These are phyloP conservation scores for Croton laevigatus DNA, from an alignment of 441 rosid species.

Conservation along the genomic window DNA sequence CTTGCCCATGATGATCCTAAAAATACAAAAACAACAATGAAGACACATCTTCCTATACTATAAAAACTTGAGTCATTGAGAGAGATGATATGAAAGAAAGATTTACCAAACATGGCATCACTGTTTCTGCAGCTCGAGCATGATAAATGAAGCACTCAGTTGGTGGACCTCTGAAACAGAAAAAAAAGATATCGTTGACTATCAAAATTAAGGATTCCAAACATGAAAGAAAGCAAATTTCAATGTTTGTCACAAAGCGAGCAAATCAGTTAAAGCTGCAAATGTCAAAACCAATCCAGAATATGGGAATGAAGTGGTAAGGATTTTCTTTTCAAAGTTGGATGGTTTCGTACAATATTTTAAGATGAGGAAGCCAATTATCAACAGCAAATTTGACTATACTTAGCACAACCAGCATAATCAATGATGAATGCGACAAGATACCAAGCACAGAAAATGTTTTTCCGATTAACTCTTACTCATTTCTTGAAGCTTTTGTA, in stretches of 20 bases:
- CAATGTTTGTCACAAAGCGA: background rate
- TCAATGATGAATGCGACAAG: background rate
- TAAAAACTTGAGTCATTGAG: too few relatives aligned
- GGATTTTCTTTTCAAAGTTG: background rate
- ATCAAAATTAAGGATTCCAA: background rate
- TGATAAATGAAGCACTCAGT: slow-evolving; percentile 87
- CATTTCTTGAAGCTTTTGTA: slow-evolving; percentile 89
- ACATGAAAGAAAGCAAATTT: background rate
- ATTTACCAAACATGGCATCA: slow-evolving; percentile 57
- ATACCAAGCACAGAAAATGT: background rate
- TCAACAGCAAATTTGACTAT: background rate
- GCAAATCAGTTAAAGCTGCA: slow-evolving; percentile 6
- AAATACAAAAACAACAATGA: background rate
- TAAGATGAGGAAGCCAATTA: background rate
- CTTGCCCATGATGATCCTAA: slow-evolving; percentile 47
- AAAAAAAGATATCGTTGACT: slow-evolving; percentile 7
- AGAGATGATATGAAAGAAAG: slow-evolving; percentile 1
- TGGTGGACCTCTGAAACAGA: slow-evolving; percentile 86
- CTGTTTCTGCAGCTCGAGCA: slow-evolving; percentile 83
- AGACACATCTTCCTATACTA: too few relatives aligned
- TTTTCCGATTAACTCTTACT: slow-evolving; percentile 44
- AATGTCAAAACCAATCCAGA: slow-evolving; percentile 1
- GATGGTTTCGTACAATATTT: background rate
- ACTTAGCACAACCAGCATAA: background rate
- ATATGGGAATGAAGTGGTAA: background rate